Base-by-base conservation (phyloP, 331 rosid species). In the Ulmus americana region DNA sequence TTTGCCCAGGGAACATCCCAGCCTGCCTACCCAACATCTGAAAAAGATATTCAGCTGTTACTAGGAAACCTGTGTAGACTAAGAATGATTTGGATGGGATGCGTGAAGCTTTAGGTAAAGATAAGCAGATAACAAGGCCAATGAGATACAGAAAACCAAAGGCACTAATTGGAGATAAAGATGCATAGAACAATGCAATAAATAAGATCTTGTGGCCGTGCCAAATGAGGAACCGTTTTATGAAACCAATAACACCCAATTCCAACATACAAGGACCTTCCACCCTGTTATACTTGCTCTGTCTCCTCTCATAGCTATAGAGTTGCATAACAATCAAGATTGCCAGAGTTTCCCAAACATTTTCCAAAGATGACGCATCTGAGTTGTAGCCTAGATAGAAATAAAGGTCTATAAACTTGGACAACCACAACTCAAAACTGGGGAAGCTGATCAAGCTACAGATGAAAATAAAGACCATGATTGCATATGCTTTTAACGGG, bases 281-380 rank as follows among this genome's bases (percentile, higher is more conserved):
- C 22, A 74, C 73, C 74, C 75, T 61, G 72, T 62, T 81, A 63
- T 65, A 68, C 74, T 66, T 84, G 83, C 95, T 94, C 80, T 90
- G 87, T 75, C 99, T 82, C 80, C 99, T 90, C 73, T 87, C 99
- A 65, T 94, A 94, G 86, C 97, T 94, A 83, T 87, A 94, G 69
- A 94, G 99, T 82, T 94, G 99, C 99, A 94, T 94, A 52, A 87
- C 97, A 78, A 85, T 81, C 76, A 94, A 74, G 61, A 90, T 95
- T 55, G 99, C 97, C 71, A 94, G 68, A 60, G 99, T 90, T 74
- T 90, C 95, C 97, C 97, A 94, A 71, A 84, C 63, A 75, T 90
- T 94, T 68, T 82, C 72, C 70, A 87, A 84, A 45, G 75, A 74
- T 39, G 99, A 85, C 35, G 90, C 95, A 63, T 90, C 74, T 22